Percentiles rank a stretch among this genome's conserved stretches.
phyloP scores from a whole-genome alignment of 495 filamentous ascomycete genomes.

The Aspergillus taichungensis region DNA sequence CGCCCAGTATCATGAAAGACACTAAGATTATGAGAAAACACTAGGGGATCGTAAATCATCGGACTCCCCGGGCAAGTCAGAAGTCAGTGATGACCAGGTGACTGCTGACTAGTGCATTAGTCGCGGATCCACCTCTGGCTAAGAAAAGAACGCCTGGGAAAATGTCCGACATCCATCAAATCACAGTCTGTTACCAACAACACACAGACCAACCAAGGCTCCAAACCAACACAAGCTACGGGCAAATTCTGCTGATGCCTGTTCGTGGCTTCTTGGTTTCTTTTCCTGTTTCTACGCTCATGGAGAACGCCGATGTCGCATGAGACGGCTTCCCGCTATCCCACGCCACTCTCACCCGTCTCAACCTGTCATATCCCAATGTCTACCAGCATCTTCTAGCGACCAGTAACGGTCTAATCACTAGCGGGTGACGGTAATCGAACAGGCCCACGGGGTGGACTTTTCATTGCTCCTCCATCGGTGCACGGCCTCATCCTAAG shows the following conservation, averaged over 20 bases:
- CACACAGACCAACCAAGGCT: conserved; percentile 14
- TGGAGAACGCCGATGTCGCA: conserved; percentile 4
- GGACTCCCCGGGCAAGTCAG: conserved; percentile 10
- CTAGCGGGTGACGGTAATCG: conserved; percentile 4
- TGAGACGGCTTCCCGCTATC: conserved; percentile 14
- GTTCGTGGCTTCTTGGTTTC: not conserved
- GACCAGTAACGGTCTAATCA: conserved; percentile 1
- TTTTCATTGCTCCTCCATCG: too few relatives aligned
- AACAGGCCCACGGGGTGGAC: not conserved
- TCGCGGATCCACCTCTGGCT: not conserved
- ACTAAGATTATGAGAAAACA: too few relatives aligned
- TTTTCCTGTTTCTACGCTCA: not conserved
- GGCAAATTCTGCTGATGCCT: conserved; percentile 5
- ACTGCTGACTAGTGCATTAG: conserved; percentile 8
- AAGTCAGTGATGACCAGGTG: conserved; percentile 21
- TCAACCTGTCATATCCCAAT: conserved; percentile 17
- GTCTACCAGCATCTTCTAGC: not conserved
- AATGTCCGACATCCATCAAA: conserved; percentile 13
- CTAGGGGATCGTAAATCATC: conserved; percentile 1
- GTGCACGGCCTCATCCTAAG: too few relatives aligned
- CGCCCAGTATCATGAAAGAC: too few relatives aligned
- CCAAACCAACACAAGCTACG: not conserved
- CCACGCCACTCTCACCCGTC: conserved; percentile 15
- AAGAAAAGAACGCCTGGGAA: conserved; percentile 1
- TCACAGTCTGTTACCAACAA: conserved; percentile 5